Base-by-base conservation (phyloP, 2,329 filamentous ascomycete species). In the Clonostachys byssicola region DNA sequence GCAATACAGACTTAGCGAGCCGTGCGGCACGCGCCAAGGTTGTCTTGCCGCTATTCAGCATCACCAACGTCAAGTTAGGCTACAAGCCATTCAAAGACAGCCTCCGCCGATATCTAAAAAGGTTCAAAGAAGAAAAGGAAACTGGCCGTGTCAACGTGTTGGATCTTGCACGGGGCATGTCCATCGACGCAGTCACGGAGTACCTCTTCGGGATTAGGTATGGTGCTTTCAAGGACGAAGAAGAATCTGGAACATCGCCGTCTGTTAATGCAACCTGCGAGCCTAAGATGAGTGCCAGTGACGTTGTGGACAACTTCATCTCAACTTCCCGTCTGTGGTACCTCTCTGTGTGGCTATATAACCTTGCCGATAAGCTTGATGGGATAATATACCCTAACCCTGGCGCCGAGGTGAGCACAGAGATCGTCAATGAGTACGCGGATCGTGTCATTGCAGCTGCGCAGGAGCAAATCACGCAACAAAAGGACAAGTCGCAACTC, bases 321-420 rank as follows among this genome's bases (percentile, higher is more conserved):
- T 75, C 71, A 5, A 71, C 80, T 7, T 75, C 76, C 1, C 63
- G 74, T 5, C 78, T 80, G 54, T 80, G 77, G 56, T 78, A 78
- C 52, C 56, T 81, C 2, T 74, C 78, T 5, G n/a, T 38, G 43
- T 35, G 47, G 39, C 9, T 48, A 40, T 39, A 47, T 41, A 34
- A 49, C 12, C 3, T 14, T 14, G 20, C 20, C 40, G 40, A 42
- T 12, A 13, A 12, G 9, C 6, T 42, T 3, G n/a, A 23, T 12
- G 18, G 40, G 4, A 46, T 40, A 33, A 30, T 38, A 14, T 35
- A 18, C 36, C 36, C 35, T 6, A 17, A 34, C 41, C 5, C 20
- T 12, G 12, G 44, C 13, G 35, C 34, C 10, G 20, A 38, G 12
- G 40, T 33, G 33, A 35, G 33, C 17, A 46, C 47, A 4, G 72